Evolutionary conservation across 768 basidiomycete genomes (phyloP).

Genomic region (Daedalea quercina): DNA sequence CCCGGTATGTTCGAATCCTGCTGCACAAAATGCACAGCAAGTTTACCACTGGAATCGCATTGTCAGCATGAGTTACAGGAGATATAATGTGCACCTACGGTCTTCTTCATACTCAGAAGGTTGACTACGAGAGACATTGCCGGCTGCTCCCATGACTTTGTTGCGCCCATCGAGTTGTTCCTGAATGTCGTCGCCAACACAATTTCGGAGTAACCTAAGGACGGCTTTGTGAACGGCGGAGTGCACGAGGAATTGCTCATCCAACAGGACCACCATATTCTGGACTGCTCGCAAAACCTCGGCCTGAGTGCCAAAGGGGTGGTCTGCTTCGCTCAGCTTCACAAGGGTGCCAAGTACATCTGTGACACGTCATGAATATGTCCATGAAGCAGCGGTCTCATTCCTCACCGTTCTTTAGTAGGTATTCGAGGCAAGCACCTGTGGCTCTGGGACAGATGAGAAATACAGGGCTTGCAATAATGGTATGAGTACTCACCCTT

Average conservation of each 20-base stretch:
- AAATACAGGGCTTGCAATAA: neutral
- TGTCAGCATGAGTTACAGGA: constrained; percentile 4
- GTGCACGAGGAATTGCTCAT: constrained; percentile 91
- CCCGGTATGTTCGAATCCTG: constrained; percentile 81
- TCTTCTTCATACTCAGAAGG: constrained; percentile 91
- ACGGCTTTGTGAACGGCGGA: constrained; percentile 87
- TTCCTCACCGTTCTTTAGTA: constrained; percentile 74
- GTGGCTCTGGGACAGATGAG: constrained; percentile 49
- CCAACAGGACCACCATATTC: constrained; percentile 86
- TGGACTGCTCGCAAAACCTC: constrained; percentile 83
- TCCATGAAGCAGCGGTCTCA: neutral
- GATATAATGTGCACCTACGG: constrained; percentile 40
- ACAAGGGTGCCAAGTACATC: constrained; percentile 84
- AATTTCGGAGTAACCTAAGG: constrained; percentile 74
- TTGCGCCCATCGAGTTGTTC: constrained; percentile 77
- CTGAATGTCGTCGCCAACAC: constrained; percentile 88
- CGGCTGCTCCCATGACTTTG: constrained; percentile 80
- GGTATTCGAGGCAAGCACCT: constrained; percentile 85
- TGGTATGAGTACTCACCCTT: constrained; percentile 57
- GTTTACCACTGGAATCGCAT: constrained; percentile 62
- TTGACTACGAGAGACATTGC: constrained; percentile 54
- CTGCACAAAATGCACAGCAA: constrained; percentile 89
- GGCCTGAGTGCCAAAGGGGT: constrained; percentile 85
- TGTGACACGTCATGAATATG: constrained; percentile 20
- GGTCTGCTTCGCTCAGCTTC: constrained; percentile 75